Conservation (phyloP, 805 yeast genomes). For the Kodamaea hsintzibuensis region DNA sequence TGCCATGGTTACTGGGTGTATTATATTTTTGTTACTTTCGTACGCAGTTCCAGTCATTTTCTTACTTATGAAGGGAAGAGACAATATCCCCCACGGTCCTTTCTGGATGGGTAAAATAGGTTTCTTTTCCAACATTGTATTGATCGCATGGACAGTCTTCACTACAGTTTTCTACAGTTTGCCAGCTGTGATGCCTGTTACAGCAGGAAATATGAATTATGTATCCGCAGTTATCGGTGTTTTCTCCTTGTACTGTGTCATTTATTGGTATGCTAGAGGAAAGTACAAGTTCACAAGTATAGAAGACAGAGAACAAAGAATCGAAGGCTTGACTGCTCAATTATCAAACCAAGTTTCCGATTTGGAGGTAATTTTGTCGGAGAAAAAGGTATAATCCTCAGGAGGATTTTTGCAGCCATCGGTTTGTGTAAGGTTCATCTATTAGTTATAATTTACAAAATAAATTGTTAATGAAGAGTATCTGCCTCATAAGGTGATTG, state of each 20-base stretch:
- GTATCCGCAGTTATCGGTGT: slow-evolving; percentile 54
- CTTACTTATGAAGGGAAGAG: slow-evolving; percentile 49
- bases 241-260: slow-evolving; percentile 41
- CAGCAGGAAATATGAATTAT: slow-evolving; percentile 65
- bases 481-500: too few relatives aligned
- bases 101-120: slow-evolving; percentile 67
- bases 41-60: slow-evolving; percentile 57
- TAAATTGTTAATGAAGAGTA: too few relatives aligned
- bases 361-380: slow-evolving; percentile 22
- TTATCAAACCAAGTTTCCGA: slow-evolving; percentile 25
- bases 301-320: slow-evolving; percentile 23
- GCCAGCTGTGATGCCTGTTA: slow-evolving; percentile 65
- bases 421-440: background rate
- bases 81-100: slow-evolving; percentile 59
- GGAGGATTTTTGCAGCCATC: background rate
- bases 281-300: slow-evolving; percentile 19
- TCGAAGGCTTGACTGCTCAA: slow-evolving; percentile 21
- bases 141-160: slow-evolving; percentile 58
- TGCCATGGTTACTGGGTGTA: slow-evolving; percentile 62
- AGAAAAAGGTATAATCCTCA: background rate
- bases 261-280: slow-evolving; percentile 54
- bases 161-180: slow-evolving; percentile 62
- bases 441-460: background rate
- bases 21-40: slow-evolving; percentile 57
- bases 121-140: slow-evolving; percentile 47